A percentile compares a stretch with the other conserved stretches of the same genome.
These are phyloP conservation scores for Dispira parvispora DNA, from an alignment of 192 early-diverging fungal species.

Conservation along the genomic window DNA sequence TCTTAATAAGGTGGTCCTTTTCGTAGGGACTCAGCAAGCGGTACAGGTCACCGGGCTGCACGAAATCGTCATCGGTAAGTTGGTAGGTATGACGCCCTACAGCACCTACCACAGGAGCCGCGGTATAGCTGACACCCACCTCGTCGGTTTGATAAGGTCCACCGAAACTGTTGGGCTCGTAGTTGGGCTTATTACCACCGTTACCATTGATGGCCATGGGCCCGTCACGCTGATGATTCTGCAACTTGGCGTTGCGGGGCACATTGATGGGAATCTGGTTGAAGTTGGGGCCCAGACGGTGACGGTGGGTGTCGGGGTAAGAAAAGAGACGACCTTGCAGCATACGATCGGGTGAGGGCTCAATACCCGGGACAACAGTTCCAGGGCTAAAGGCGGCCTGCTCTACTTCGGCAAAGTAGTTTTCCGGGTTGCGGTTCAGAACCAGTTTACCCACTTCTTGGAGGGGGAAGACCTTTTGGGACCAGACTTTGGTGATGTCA, in stretches of 20 bases:
- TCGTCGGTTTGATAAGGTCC: constrained; percentile 40
- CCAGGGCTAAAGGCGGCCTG: constrained; percentile 67
- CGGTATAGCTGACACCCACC: constrained; percentile 28
- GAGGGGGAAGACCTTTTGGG: constrained; percentile 62
- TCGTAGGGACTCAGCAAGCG: constrained; percentile 42
- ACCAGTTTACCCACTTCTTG: constrained; percentile 58
- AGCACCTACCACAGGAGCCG: constrained; percentile 28
- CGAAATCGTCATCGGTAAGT: constrained; percentile 42
- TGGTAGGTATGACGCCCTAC: constrained; percentile 42
- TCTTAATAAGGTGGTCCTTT: constrained; percentile 38
- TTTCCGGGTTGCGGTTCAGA: constrained; percentile 64
- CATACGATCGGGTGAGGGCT: constrained; percentile 62
- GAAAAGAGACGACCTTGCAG: constrained; percentile 74
- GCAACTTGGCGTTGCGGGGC: constrained; percentile 31
- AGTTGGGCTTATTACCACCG: constrained; percentile 42
- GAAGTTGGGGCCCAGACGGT: constrained; percentile 68
- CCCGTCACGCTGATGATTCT: constrained; percentile 73
- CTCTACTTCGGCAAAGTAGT: constrained; percentile 78
- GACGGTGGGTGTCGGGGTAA: constrained; percentile 74
- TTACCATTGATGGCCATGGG: constrained; percentile 42
- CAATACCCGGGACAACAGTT: constrained; percentile 65
- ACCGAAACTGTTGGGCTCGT: constrained; percentile 50
- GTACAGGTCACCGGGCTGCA: constrained; percentile 46
- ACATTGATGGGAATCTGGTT: constrained; percentile 67
- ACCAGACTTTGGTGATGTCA: constrained; percentile 72